Base-by-base conservation (phyloP, 768 basidiomycete genomes). In the Suillus spraguei region DNA sequence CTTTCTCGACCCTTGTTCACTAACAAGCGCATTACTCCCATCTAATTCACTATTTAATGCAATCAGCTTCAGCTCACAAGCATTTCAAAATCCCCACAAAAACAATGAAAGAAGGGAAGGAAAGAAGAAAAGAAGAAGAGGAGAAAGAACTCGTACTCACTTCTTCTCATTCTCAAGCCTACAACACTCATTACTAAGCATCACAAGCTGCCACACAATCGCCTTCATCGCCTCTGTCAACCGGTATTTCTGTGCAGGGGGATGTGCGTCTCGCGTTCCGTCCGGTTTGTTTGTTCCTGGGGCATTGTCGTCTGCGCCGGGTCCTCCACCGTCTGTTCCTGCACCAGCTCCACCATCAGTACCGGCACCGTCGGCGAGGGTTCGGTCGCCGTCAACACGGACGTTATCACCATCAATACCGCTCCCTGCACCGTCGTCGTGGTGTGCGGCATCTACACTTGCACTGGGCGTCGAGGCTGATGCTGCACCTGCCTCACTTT, bases 161-260 rank as follows among this genome's bases (percentile, higher is more conserved):
- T 86, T 85, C 71, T 87, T 87, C 80, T 87, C 86, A 63, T 87
- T 87, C 76, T 87, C 78, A 49, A 84, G 61, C 64, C 90, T 80
- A 75, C 90, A 92, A 61, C 88, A 88, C 77, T 94, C 91, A 70
- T 94, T 94, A 72, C 91, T 94, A 63, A 95, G 70, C 71, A 87
- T 80, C 60, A 93, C 91, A 8, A 94, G 79, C 72, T 89, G 83
- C 91, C 91, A 95, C 66, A 95, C 85, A 35, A 86, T 83, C 46
- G 74, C 75, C 79, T 92, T 92, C 91, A 96, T 92, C 64, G 74
- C 72, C 63, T 95, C 94, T 44, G 90, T 92, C 79, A 94, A 76
- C 5, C 88, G 78, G 72, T 90, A 97, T 75, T 87, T 88, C 78
- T 90, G 90, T 69, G 81, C 79, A 0, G 94, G 93, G 49, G 90